phyloP scores from a whole-genome alignment of 208 protist species.

The Leishmania arabica region DNA sequence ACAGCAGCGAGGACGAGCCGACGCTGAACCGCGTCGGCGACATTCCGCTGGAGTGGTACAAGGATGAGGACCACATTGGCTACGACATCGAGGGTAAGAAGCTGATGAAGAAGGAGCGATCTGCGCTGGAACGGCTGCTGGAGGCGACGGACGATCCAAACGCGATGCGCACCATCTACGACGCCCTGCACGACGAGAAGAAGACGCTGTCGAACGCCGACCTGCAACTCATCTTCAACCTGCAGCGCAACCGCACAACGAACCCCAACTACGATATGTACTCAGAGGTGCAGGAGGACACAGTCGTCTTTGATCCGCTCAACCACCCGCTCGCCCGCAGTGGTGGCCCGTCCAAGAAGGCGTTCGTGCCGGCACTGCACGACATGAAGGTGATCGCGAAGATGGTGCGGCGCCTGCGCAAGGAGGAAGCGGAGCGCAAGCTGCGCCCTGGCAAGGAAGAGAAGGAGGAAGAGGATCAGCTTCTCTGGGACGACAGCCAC shows the following conservation, averaged over 20 bases:
- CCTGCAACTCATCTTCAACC: slow-evolving; percentile 93
- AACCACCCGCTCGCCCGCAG: slow-evolving; percentile 92
- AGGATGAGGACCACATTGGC: slow-evolving; percentile 92
- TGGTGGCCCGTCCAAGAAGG: slow-evolving; percentile 80
- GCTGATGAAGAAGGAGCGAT: slow-evolving; percentile 86
- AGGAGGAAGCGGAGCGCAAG: slow-evolving; percentile 50
- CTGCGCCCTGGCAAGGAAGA: slow-evolving; percentile 24
- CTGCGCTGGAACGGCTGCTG: slow-evolving; percentile 90
- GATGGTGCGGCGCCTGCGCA: slow-evolving; percentile 84
- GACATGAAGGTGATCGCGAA: slow-evolving; percentile 93
- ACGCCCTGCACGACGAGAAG: slow-evolving; percentile 90
- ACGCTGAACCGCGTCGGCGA: slow-evolving; percentile 93
- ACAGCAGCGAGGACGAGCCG: slow-evolving; percentile 92
- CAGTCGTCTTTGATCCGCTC: slow-evolving; percentile 87
- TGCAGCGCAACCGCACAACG: slow-evolving; percentile 91
- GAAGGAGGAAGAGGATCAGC: slow-evolving; percentile 39
- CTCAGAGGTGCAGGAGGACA: slow-evolving; percentile 78
- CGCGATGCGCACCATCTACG: slow-evolving; percentile 91
- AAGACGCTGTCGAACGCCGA: slow-evolving; percentile 90
- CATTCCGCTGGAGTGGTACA: slow-evolving; percentile 95
- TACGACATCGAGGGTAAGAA: slow-evolving; percentile 94
- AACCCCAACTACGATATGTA: slow-evolving; percentile 93
- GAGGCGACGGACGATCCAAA: slow-evolving; percentile 93
- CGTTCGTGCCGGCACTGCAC: slow-evolving; percentile 80
- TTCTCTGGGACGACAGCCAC: slow-evolving; percentile 85